A percentile compares a stretch with the other conserved stretches of the same genome.
Evolutionary conservation across 2,329 filamentous ascomycete species (phyloP).

Genomic region (Aspergillus latus): DNA sequence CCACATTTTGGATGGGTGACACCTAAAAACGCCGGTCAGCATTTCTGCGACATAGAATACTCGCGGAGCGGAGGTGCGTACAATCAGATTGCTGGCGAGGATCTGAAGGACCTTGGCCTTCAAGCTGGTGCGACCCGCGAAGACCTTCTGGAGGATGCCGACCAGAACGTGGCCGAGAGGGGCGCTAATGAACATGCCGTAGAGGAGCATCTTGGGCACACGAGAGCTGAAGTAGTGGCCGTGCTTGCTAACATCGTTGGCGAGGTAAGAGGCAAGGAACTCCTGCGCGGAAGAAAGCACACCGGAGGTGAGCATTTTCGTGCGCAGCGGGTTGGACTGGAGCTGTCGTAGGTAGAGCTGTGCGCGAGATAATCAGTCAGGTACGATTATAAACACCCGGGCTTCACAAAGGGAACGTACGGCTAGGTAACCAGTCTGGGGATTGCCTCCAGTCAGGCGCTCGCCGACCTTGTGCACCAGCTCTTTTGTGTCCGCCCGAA

Average conservation of each 20-base stretch:
- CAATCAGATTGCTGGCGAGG: slow-evolving; percentile 89
- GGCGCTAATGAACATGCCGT: slow-evolving; percentile 90
- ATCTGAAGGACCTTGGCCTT: slow-evolving; percentile 97
- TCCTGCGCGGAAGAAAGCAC: slow-evolving; percentile 88
- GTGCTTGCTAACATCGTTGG: slow-evolving; percentile 93
- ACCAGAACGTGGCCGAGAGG: slow-evolving; percentile 94
- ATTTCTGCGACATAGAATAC: background rate
- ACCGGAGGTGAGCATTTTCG: slow-evolving; percentile 98
- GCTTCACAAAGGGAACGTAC: slow-evolving; percentile 36
- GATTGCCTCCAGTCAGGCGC: slow-evolving; percentile 49
- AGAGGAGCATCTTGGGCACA: slow-evolving; percentile 97
- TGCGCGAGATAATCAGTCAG: slow-evolving; percentile 24
- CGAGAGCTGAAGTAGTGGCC: slow-evolving; percentile 96
- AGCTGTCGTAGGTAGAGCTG: slow-evolving; percentile 92
- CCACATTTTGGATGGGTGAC: slow-evolving; percentile 90
- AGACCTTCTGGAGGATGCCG: slow-evolving; percentile 87
- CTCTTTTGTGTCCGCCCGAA: slow-evolving; percentile 45
- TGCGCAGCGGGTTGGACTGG: slow-evolving; percentile 89
- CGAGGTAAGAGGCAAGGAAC: slow-evolving; percentile 92
- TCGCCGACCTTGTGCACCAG: slow-evolving; percentile 56
- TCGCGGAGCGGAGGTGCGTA: slow-evolving; percentile 47
- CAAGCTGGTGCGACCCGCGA: slow-evolving; percentile 84
- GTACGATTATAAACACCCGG: slow-evolving; percentile 2
- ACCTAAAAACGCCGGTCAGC: slow-evolving; percentile 52
- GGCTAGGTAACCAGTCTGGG: slow-evolving; percentile 47